phyloP scores from a whole-genome alignment of 2,329 filamentous ascomycete species.

The Fusarium oxysporum region DNA sequence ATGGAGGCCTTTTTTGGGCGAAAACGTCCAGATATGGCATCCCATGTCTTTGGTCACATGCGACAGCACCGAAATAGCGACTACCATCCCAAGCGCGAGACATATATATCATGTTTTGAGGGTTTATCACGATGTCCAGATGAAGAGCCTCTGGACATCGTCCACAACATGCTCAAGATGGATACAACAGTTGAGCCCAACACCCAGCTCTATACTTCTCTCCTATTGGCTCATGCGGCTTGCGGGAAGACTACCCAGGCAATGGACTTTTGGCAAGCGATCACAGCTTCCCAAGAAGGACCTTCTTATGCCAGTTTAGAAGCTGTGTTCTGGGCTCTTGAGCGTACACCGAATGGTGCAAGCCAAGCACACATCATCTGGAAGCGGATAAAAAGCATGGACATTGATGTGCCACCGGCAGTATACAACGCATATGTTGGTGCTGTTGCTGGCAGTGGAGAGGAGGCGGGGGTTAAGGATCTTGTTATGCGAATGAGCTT shows the following conservation, averaged over 20 bases:
- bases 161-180: slow-evolving; percentile 95
- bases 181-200: slow-evolving; percentile 82
- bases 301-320: slow-evolving; percentile 84
- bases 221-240: slow-evolving; percentile 87
- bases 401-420: slow-evolving; percentile 78
- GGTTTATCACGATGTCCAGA: slow-evolving; percentile 72
- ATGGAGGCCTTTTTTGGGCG: slow-evolving; percentile 88
- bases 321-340: slow-evolving; percentile 83
- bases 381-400: slow-evolving; percentile 77
- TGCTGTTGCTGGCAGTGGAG: slow-evolving; percentile 78
- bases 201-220: slow-evolving; percentile 81
- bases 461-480: slow-evolving; percentile 74
- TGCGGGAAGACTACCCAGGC: slow-evolving; percentile 75
- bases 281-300: slow-evolving; percentile 85
- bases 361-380: slow-evolving; percentile 75
- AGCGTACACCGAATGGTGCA: slow-evolving; percentile 69
- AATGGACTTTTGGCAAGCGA: slow-evolving; percentile 84
- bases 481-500: slow-evolving; percentile 75
- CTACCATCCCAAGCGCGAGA: slow-evolving; percentile 75
- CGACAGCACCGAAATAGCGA: slow-evolving; percentile 74
- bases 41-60: slow-evolving; percentile 92
- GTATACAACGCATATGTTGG: slow-evolving; percentile 84
- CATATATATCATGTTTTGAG: slow-evolving; percentile 82
- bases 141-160: slow-evolving; percentile 73
- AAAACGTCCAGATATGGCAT: slow-evolving; percentile 84